Evolutionary conservation across 305 asterid species (phyloP), one percentile per base, ranked within the genome.

Genomic region (Solanum aculeatissimum): DNA sequence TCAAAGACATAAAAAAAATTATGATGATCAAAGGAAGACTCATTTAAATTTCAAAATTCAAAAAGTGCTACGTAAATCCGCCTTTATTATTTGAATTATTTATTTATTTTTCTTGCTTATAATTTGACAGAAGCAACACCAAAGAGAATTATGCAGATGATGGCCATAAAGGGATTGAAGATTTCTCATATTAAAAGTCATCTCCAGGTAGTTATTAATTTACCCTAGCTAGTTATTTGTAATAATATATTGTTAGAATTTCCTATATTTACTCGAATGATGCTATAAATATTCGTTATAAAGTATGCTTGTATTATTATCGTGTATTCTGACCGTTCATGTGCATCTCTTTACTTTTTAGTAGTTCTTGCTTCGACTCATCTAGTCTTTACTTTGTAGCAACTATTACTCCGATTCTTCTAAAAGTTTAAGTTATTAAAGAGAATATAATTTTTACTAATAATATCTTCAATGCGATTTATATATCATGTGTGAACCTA

Each of bases 161-260:
- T 93, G 95, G 92, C 75, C 3, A 91, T 91, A 79, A 92, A 79
- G 35, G 95, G 92, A 80, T 89, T 93, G 51, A 88, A 88, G 86
- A 89, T 92, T 86, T 90, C 95, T 87, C 97, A 93, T 83, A 84
- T 93, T 83, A 93, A 93, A 89, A 92, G 97, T 82, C 97, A 93
- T 89, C 91, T 93, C 55, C 97, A 93, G 95, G 97, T 65, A 63
- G 9, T 25, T 58, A 58, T 38, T 63, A 63, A 13, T 29, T 65
- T 27, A 65, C 71, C 71, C 71, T 27, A 63, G n/a, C 71, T 65
- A 14, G 43, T 29, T 58, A 58, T 3, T 58, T 9, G 4, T 27
- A 66, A 43, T 16, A 66, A 32, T 32, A 32, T 40, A 40, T 16
- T 66, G n/a, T 2, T 35, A n/a, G 0, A 66, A 16, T 0, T 66